Evolutionary conservation across 2,329 filamentous ascomycete genomes (phyloP).

Genomic region (Chalaropsis ovoidea): DNA sequence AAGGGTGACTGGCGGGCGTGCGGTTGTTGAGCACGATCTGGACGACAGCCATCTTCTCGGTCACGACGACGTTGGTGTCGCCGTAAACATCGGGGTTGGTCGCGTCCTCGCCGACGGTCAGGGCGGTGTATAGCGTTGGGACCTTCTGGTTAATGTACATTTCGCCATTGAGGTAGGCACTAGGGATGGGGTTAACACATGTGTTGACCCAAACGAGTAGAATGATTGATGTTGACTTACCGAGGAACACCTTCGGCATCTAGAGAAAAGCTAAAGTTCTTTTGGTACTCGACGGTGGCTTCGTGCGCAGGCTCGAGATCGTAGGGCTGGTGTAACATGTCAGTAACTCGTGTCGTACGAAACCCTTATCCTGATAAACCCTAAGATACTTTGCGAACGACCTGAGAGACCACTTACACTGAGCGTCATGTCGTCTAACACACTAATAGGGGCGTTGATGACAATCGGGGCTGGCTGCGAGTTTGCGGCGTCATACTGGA

Average conservation of each 20-base stretch:
- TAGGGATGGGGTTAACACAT: neutral
- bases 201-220: neutral
- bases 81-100: slow-evolving; percentile 38
- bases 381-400: neutral
- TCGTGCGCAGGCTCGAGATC: slow-evolving; percentile 45
- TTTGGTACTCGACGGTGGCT: slow-evolving; percentile 2
- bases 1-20: slow-evolving; percentile 42
- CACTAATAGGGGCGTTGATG: slow-evolving; percentile 46
- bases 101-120: slow-evolving; percentile 44
- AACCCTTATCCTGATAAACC: neutral
- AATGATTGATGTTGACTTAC: slow-evolving; percentile 28
- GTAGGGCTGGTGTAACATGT: slow-evolving; percentile 37
- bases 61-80: slow-evolving; percentile 36
- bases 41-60: slow-evolving; percentile 35
- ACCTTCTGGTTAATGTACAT: slow-evolving; percentile 60
- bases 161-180: slow-evolving; percentile 18
- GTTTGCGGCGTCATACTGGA: slow-evolving; percentile 34
- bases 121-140: slow-evolving; percentile 61
- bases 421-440: slow-evolving; percentile 64
- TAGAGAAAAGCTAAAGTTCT: slow-evolving; percentile 47
- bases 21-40: slow-evolving; percentile 45
- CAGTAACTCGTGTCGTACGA: neutral
- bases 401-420: slow-evolving; percentile 30
- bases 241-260: slow-evolving; percentile 54
- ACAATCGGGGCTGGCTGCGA: slow-evolving; percentile 29